phyloP scores from a whole-genome alignment of 768 basidiomycete genomes.

The Leucosporidium yakuticum region DNA sequence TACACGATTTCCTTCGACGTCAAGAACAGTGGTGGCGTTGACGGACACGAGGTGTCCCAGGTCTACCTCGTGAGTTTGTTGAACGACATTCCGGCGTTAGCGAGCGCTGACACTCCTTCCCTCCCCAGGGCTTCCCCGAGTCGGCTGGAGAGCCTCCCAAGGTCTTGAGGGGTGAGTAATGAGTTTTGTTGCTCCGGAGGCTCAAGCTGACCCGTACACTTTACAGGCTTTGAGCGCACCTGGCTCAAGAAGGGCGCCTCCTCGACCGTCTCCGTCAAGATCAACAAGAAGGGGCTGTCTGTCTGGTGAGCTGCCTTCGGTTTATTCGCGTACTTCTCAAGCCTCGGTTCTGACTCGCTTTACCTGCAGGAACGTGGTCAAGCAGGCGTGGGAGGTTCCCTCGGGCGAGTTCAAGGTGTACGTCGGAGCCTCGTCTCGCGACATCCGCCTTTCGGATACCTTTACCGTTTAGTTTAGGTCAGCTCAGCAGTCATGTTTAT shows the following conservation, averaged over 20 bases:
- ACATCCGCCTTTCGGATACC: slow-evolving; percentile 16
- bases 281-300: not conserved
- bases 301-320: not conserved
- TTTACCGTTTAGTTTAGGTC: not conserved
- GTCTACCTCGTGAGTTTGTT: not conserved
- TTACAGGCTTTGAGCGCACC: slow-evolving; percentile 6
- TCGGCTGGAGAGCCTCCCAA: not conserved
- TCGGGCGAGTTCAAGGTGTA: slow-evolving; percentile 27
- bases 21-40: slow-evolving; percentile 57
- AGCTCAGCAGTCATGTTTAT: too few relatives aligned
- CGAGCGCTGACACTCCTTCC: not conserved
- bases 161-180: not conserved
- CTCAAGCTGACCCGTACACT: not conserved
- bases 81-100: not conserved
- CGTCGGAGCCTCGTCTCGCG: slow-evolving; percentile 31
- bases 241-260: not conserved
- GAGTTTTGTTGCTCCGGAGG: too few relatives aligned
- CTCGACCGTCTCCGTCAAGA: not conserved
- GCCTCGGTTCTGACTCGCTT: too few relatives aligned
- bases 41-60: slow-evolving; percentile 57
- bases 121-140: not conserved
- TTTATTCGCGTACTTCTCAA: too few relatives aligned
- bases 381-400: slow-evolving; percentile 31
- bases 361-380: slow-evolving; percentile 5
- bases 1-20: slow-evolving; percentile 56